Conservation (phyloP, 1,139 yeast species). For the Candida pseudoviswanathii region DNA sequence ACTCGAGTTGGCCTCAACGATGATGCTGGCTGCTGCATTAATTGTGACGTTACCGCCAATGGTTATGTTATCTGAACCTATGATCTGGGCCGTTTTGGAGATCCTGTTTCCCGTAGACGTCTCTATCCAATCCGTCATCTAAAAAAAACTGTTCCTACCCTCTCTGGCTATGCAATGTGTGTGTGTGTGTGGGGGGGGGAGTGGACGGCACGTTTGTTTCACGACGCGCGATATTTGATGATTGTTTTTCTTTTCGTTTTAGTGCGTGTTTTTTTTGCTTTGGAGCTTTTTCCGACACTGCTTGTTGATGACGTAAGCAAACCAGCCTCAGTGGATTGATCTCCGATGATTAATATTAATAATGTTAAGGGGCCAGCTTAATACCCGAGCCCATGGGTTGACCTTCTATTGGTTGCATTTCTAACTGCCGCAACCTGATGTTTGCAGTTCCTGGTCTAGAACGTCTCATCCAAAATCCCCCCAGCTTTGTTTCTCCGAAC, state of each 20-base stretch:
- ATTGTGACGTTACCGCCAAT: conserved; percentile 41
- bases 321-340: not conserved
- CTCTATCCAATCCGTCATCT: conserved; percentile 38
- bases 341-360: conserved; percentile 2
- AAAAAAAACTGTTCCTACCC: no score
- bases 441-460: not conserved
- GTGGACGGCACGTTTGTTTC: not conserved
- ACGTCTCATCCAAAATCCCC: not conserved
- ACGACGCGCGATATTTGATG: not conserved
- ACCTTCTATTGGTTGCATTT: not conserved
- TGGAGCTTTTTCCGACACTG: not conserved
- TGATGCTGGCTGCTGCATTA: conserved; percentile 21
- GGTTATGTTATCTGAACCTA: conserved; percentile 27
- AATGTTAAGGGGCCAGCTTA: not conserved
- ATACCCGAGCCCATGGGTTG: not conserved
- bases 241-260: not conserved
- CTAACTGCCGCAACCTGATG: not conserved
- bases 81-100: conserved; percentile 43
- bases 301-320: not conserved
- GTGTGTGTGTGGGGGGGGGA: not conserved
- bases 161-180: not conserved
- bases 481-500: not conserved
- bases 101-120: conserved; percentile 60
- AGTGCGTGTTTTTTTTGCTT: not conserved
- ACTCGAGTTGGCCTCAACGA: conserved; percentile 29